These are phyloP conservation scores for Malassezia globosa DNA, from an alignment of 1,284 basidiomycete genomes.

Conservation along the genomic window DNA sequence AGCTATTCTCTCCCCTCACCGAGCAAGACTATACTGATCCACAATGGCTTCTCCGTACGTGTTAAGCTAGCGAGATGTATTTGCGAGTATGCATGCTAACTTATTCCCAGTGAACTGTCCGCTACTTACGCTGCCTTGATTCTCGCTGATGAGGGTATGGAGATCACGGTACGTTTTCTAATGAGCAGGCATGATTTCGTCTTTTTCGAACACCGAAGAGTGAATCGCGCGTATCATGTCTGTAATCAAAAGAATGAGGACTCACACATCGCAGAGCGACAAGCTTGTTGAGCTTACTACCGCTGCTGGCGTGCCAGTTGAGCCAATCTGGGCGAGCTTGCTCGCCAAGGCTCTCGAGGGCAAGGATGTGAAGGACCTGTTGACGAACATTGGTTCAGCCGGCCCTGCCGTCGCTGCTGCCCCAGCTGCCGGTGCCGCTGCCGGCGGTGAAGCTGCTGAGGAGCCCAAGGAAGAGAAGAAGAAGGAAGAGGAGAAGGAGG, in stretches of 20 bases:
- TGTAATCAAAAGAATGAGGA: not conserved
- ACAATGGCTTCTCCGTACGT: constrained; percentile 18
- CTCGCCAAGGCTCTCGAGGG: constrained; percentile 96
- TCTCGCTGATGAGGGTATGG: constrained; percentile 80
- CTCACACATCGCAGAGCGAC: constrained; percentile 57
- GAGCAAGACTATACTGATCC: constrained; percentile 10
- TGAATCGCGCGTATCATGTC: no score
- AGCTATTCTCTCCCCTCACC: constrained; percentile 3
- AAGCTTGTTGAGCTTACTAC: constrained; percentile 73
- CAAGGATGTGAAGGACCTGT: constrained; percentile 88
- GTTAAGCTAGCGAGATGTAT: not conserved
- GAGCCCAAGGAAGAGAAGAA: constrained; percentile 77
- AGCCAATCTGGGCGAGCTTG: constrained; percentile 93
- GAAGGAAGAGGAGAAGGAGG: constrained; percentile 48
- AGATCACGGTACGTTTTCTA: constrained; percentile 64
- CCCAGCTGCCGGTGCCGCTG: constrained; percentile 54
- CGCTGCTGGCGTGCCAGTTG: constrained; percentile 75
- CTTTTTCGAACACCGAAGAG: not conserved
- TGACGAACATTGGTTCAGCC: constrained; percentile 77
- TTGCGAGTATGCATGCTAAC: constrained; percentile 4
- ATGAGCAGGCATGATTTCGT: not conserved
- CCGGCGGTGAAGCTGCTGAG: constrained; percentile 56
- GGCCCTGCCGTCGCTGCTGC: constrained; percentile 55
- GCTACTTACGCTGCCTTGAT: constrained; percentile 64
- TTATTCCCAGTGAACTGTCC: constrained; percentile 36